phyloP scores from a whole-genome alignment of 2,329 filamentous ascomycete species.

The Didymella pomorum region DNA sequence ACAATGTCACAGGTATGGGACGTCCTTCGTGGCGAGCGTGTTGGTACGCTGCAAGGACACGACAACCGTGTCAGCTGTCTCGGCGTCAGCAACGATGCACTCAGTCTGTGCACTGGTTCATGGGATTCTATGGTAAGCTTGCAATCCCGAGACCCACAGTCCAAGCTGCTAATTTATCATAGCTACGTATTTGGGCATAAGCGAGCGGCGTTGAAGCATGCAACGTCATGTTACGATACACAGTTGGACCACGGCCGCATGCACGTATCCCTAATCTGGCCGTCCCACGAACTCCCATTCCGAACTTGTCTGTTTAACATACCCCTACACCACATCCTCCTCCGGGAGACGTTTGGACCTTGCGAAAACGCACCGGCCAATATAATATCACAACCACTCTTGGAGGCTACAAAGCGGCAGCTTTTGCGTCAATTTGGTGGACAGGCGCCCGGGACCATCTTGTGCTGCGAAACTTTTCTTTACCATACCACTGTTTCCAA shows the following conservation, averaged over 20 bases:
- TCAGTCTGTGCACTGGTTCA: constrained; percentile 98
- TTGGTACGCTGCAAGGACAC: constrained; percentile 94
- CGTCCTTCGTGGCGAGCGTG: constrained; percentile 93
- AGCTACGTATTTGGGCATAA: constrained; percentile 64
- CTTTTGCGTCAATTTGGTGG: constrained; percentile 37
- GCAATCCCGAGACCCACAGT: neutral
- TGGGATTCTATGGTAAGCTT: constrained; percentile 96
- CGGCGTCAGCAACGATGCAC: constrained; percentile 98
- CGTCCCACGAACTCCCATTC: constrained; percentile 24
- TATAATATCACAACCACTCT: constrained; percentile 45
- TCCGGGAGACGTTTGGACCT: constrained; percentile 33
- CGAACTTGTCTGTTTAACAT: constrained; percentile 38
- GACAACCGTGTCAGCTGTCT: constrained; percentile 99
- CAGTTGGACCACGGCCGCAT: constrained; percentile 42
- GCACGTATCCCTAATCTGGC: constrained; percentile 36
- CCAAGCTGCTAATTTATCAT: constrained; percentile 34
- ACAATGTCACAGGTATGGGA: constrained; percentile 84
- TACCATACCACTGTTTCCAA: constrained; percentile 45
- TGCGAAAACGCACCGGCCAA: constrained; percentile 35
- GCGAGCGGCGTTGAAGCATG: constrained; percentile 29
- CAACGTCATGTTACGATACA: constrained; percentile 45
- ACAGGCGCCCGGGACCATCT: constrained; percentile 45
- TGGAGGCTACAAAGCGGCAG: constrained; percentile 36
- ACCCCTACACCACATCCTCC: constrained; percentile 35
- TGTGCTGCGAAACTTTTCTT: constrained; percentile 35